Evolutionary conservation across 2,329 filamentous ascomycete species (phyloP), one percentile per base, ranked within the genome.

Genomic region (Pyrenochaeta sp.): DNA sequence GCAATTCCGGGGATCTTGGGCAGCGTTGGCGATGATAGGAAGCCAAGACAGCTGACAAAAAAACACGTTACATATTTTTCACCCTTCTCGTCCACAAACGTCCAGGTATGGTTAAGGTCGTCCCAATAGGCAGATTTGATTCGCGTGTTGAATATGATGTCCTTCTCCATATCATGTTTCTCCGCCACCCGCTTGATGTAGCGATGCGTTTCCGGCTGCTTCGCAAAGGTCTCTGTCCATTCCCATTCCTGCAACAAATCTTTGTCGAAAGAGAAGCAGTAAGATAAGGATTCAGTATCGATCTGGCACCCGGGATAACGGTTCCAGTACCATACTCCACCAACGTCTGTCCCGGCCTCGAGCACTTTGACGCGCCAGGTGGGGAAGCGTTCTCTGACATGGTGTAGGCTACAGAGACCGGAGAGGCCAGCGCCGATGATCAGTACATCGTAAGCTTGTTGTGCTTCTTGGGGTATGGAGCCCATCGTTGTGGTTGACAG

Each of bases 111-210:
- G 1, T 19, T 8, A 1, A 28, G 36, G 1, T 77, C 77, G 37
- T 85, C 77, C 49, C 84, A 86, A 2, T 79, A 72, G 25, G 80
- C 83, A 15, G 77, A 76, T 0, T 79, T 74, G 2, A 86, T 83
- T 2, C 81, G 78, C 1, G 82, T 84, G 59, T 84, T 80, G 66
- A 86, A 86, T 5, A 79, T 72, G 30, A 76, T 80, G 61, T 86
- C 82, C 62, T 85, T 86, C 63, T 80, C 83, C 12, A 88, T 69
- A 10, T 78, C 69, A 13, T 85, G 66, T 34, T 65, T 62, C 22
- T 71, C 55, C 15, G 59, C 68, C 0, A 77, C 65, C 45, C 64
- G 64, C 2, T 61, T 42, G n/a, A 76, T 63, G 50, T 76, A 77
- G 3, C 56, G 56, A 13, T 68, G 52, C 1, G 72, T 68, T 30